Conservation (phyloP, 2,329 filamentous ascomycete genomes). For the Penicillium sp. region DNA sequence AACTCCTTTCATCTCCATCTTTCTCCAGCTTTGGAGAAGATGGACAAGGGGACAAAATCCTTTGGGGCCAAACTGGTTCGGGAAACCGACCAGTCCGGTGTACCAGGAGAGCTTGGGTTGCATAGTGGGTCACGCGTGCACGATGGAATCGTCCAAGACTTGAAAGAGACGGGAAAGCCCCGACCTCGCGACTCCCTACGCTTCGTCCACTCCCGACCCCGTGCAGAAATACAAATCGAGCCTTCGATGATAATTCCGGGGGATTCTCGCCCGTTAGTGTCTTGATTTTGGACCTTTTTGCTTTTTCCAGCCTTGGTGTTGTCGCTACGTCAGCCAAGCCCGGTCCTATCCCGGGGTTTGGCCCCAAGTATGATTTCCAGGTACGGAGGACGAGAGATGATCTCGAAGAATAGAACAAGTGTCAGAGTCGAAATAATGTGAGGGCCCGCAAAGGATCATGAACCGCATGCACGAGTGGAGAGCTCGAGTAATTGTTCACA, state of each 20-base stretch:
- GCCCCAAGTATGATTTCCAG: too few relatives aligned
- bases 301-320: too few relatives aligned
- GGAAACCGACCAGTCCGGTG: conserved; percentile 14
- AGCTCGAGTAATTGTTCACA: neutral
- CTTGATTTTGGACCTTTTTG: conserved; percentile 3
- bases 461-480: neutral
- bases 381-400: too few relatives aligned
- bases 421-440: too few relatives aligned
- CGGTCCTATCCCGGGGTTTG: conserved; percentile 4
- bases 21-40: conserved; percentile 1
- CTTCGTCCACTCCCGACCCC: conserved; percentile 23
- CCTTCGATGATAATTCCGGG: conserved; percentile 24
- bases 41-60: conserved; percentile 1
- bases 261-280: conserved; percentile 26
- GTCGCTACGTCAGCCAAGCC: conserved; percentile 30
- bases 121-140: conserved; percentile 1
- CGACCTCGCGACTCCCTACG: conserved; percentile 9
- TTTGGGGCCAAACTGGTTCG: conserved; percentile 15
- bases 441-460: too few relatives aligned
- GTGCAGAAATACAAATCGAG: conserved; percentile 13
- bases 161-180: neutral
- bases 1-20: neutral
- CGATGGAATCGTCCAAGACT: neutral
- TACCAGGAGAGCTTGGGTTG: neutral
- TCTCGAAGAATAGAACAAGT: too few relatives aligned